Base-by-base conservation (phyloP, 805 yeast genomes). In the Danielia reshetovae region DNA sequence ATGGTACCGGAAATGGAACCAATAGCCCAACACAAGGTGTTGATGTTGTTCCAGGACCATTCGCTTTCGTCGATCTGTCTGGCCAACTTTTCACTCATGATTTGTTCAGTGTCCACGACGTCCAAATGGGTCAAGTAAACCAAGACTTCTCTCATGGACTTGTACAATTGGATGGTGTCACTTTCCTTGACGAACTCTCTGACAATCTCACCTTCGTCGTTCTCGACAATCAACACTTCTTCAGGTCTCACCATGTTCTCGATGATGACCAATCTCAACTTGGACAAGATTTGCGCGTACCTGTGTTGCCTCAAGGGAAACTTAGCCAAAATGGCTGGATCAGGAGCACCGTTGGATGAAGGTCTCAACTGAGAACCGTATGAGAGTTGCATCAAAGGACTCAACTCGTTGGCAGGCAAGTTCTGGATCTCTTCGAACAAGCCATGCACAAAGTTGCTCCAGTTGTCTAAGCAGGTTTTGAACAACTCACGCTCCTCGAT, bases 41-140 rank as follows among this genome's bases (percentile, higher is more conserved):
- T 93, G 52, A 93, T 83, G 57, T 90, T 90, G 59, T 88, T 94
- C 97, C 98, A 93, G 18, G 97, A 89, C 99, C 99, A 93, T 66
- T 93, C 98, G 36, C 85, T 74, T 28, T 94, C 97, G 61, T 93
- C 97, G 34, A 90, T 80, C 67, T 93, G 98, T 52, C 84, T 77
- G 11, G 93, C 85, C 48, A 93, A 74, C 63, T 93, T 93, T 39
- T 82, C 86, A 38, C 81, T 82, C 97, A 93, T 88, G 53, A 93
- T 90, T 43, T 77, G 77, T 55, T 93, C 96, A 7, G 97, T 93
- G 60, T 93, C 95, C 41, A 81, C 75, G 27, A 93, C 97, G 59
- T 93, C 93, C 60, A 93, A 75, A 61, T 93, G 99, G 5, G 99
- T 93, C 57, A 93, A 72, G 59, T 87, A 93, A 35, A 93, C 98